A percentile compares a stretch with the other conserved stretches of the same genome.
phyloP scores from a whole-genome alignment of 2,329 filamentous ascomycete genomes.

The Arthrobotrys sinensis region DNA sequence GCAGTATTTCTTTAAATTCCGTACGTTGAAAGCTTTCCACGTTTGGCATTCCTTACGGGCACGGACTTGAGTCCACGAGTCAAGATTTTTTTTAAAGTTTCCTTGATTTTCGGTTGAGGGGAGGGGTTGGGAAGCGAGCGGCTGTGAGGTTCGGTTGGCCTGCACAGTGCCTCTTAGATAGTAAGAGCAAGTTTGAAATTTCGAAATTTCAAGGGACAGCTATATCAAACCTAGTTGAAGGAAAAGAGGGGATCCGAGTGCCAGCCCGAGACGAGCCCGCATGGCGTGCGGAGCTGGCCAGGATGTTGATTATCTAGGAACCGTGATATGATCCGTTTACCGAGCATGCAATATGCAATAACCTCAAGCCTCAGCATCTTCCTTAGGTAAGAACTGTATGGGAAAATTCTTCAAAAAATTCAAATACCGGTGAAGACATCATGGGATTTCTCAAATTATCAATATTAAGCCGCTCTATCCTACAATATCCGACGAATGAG shows the following conservation, averaged over 20 bases:
- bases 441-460: slow-evolving; percentile 12
- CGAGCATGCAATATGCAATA: neutral
- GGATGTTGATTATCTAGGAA: slow-evolving; percentile 4
- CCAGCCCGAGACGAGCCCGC: neutral
- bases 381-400: neutral
- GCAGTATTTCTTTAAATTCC: neutral
- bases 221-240: neutral
- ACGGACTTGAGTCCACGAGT: slow-evolving; percentile 9
- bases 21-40: neutral
- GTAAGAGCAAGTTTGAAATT: too few species aligned
- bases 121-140: slow-evolving; percentile 3
- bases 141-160: slow-evolving; percentile 18
- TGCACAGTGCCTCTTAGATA: neutral
- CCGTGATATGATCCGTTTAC: slow-evolving; percentile 12
- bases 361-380: slow-evolving; percentile 1
- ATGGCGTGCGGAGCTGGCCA: neutral
- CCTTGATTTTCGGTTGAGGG: neutral
- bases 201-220: slow-evolving; percentile 1
- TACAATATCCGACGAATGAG: slow-evolving; percentile 19
- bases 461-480: slow-evolving; percentile 9
- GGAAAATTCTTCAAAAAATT: neutral
- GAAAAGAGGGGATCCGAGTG: neutral
- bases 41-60: slow-evolving; percentile 7
- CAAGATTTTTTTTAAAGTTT: slow-evolving; percentile 1
- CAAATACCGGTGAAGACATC: slow-evolving; percentile 15